These are phyloP conservation scores for Phytophthora vignae DNA, from an alignment of 352 stramenopile species.

Conservation along the genomic window DNA sequence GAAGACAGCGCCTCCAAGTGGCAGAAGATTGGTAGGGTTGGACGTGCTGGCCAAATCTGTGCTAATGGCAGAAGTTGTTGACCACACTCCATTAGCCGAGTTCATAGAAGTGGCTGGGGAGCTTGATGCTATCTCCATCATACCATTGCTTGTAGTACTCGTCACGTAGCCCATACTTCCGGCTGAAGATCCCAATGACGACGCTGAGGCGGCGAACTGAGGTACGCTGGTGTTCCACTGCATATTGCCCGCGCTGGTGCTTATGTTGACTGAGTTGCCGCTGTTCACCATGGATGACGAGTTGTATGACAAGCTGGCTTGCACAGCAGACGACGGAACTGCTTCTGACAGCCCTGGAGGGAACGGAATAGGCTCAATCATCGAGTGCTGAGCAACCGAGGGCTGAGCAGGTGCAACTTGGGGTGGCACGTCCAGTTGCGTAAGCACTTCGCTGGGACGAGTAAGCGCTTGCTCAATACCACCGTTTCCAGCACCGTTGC, in stretches of 20 bases:
- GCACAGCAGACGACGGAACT: slow-evolving; percentile 4
- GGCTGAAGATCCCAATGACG: slow-evolving; percentile 20
- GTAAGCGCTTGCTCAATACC: background rate
- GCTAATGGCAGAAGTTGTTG: slow-evolving; percentile 35
- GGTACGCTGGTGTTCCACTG: slow-evolving; percentile 22
- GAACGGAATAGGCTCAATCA: slow-evolving; percentile 38
- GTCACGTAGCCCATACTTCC: slow-evolving; percentile 10
- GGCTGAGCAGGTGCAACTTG: slow-evolving; percentile 4
- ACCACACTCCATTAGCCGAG: slow-evolving; percentile 28
- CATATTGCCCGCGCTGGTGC: background rate
- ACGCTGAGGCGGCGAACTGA: slow-evolving; percentile 11
- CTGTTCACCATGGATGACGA: slow-evolving; percentile 6
- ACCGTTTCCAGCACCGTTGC: background rate
- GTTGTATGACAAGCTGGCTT: slow-evolving; percentile 10
- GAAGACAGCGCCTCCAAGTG: slow-evolving; percentile 30
- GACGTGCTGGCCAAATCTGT: slow-evolving; percentile 30
- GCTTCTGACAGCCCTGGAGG: slow-evolving; percentile 12
- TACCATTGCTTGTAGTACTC: slow-evolving; percentile 21
- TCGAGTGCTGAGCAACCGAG: slow-evolving; percentile 7
- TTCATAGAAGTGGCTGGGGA: slow-evolving; percentile 13
- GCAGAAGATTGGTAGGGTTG: slow-evolving; percentile 30
- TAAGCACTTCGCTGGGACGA: background rate
- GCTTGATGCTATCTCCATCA: slow-evolving; percentile 21
- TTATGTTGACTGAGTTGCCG: slow-evolving; percentile 14
- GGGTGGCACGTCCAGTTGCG: slow-evolving; percentile 6